These are phyloP conservation scores for Apophysomyces elegans DNA, from an alignment of 371 early-diverging fungal genomes.

Conservation along the genomic window DNA sequence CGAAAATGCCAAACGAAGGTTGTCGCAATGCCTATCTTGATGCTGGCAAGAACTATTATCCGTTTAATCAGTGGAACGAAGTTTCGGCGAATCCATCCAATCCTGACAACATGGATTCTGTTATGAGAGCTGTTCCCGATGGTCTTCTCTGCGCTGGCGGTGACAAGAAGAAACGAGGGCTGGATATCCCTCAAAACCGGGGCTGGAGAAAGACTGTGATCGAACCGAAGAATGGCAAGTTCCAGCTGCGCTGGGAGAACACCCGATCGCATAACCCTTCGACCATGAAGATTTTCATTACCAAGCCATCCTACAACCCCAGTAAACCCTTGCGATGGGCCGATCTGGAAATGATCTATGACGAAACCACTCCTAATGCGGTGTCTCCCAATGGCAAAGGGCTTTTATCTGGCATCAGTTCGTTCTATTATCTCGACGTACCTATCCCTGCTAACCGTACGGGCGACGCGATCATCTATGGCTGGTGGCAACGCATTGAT, in stretches of 20 bases:
- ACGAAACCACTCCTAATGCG: not conserved
- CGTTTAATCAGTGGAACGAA: conserved; percentile 10
- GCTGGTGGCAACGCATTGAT: conserved; percentile 8
- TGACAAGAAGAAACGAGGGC: not conserved
- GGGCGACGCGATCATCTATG: conserved; percentile 5
- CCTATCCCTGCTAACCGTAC: not conserved
- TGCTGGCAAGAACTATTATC: conserved; percentile 8
- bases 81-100: conserved; percentile 8
- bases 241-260: conserved; percentile 13
- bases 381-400: conserved; percentile 8
- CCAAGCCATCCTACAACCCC: conserved; percentile 11
- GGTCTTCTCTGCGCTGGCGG: conserved; percentile 6
- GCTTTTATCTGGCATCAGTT: not conserved
- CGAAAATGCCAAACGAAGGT: not conserved
- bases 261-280: conserved; percentile 10
- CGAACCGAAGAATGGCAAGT: not conserved
- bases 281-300: conserved; percentile 4
- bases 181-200: not conserved
- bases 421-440: conserved; percentile 12
- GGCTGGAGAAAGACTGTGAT: conserved; percentile 1
- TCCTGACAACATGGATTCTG: not conserved
- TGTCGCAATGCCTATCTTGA: not conserved
- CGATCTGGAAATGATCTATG: conserved; percentile 1
- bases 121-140: not conserved
- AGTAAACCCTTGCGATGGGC: conserved; percentile 1